A percentile compares a stretch with the other conserved stretches of the same genome.
Conservation (phyloP, 2,329 filamentous ascomycete species). For the Daldinia sp. region DNA sequence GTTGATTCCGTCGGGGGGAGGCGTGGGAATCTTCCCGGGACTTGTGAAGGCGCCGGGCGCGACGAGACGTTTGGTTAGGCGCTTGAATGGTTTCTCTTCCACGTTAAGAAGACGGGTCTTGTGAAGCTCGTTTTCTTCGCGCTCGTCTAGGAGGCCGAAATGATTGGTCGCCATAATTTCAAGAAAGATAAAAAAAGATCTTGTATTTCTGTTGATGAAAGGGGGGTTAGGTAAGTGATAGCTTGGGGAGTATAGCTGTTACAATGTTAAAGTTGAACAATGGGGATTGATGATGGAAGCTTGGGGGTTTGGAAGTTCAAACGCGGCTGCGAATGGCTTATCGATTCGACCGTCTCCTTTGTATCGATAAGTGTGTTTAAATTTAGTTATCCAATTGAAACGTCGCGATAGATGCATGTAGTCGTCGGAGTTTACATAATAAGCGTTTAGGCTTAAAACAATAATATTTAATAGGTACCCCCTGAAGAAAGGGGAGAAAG, state of each 20-base stretch:
- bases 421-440: too few relatives aligned
- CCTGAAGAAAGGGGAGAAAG: background rate
- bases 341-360: constrained; percentile 7
- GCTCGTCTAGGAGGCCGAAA: constrained; percentile 70
- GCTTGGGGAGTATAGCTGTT: background rate
- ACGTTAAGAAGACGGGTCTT: constrained; percentile 86
- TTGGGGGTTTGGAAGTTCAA: background rate
- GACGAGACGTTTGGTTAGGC: constrained; percentile 82
- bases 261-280: background rate
- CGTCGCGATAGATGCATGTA: constrained; percentile 22
- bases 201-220: background rate
- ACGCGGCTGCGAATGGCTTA: constrained; percentile 5
- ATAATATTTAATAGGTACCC: background rate
- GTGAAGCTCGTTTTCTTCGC: constrained; percentile 85
- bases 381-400: constrained; percentile 5
- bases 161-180: constrained; percentile 41
- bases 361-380: constrained; percentile 21
- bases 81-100: constrained; percentile 91
- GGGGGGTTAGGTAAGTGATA: background rate
- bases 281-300: background rate
- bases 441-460: background rate
- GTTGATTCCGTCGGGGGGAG: constrained; percentile 65
- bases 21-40: constrained; percentile 64
- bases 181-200: background rate
- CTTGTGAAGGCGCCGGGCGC: constrained; percentile 71